Base-by-base conservation (phyloP, 495 filamentous ascomycete species). In the Penicillium coprophilum region DNA sequence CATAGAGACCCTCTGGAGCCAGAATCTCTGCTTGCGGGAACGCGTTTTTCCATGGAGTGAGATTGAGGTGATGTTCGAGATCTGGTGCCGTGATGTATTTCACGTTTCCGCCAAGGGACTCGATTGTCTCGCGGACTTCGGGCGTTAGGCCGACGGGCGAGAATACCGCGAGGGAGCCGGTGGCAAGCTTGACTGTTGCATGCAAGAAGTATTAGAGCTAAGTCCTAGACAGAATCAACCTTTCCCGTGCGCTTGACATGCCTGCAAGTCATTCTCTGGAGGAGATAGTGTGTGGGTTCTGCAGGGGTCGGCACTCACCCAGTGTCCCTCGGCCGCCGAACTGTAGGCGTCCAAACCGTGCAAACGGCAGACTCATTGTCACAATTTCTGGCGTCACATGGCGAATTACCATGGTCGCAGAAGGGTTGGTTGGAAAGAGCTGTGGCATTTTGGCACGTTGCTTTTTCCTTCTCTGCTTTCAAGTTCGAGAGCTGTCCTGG, bases 41-140 rank as follows among this genome's bases (percentile, higher is more conserved):
- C 6, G 82, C 90, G 17, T 80, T 71, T 56, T 88, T 83, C 95
- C 94, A 98, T 12, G 87, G 73, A 1, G 87, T 85, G 17, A 97
- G 66, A 75, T 90, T 91, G 66, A 97, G 88, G 79, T 98, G 93
- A 72, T 97, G 94, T 72, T 96, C 88, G 19, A 92, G 82, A 66
- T 97, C 94, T 19, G 85, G 80, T 5, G 93, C 92, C 11, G 92
- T 80, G 56, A 97, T 84, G 78, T 97, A 97, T 46, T 78, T 80
- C 45, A 98, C 85, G 23, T 85, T 77, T 40, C 82, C 81, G 52
- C 90, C 91, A 21, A 92, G 73, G n/a, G 75, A 71, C 28, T 77
- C 62, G 38, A 96, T 75, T 40, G 83, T 87, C 48, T 81, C 74
- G 56, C 81, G 82, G n/a, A 91, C 87, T 56, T 90, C 86, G 3